phyloP scores from a whole-genome alignment of 2,329 filamentous ascomycete species.

The Pestalotiopsis sp. region DNA sequence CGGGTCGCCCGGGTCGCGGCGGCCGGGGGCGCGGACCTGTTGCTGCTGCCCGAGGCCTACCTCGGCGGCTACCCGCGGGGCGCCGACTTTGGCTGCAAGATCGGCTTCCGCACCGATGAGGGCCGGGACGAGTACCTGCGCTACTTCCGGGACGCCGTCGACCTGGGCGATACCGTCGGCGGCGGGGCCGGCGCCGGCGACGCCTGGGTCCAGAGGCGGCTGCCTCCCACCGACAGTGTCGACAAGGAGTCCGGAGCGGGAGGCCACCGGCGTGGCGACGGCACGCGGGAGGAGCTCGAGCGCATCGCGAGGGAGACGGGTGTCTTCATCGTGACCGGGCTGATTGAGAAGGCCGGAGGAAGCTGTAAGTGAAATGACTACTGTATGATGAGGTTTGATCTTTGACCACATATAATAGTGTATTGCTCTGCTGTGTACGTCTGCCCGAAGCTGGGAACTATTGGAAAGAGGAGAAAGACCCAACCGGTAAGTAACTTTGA shows the following conservation, averaged over 20 bases:
- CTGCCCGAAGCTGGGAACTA: constrained; percentile 69
- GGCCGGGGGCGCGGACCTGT: constrained; percentile 58
- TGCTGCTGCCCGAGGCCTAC: constrained; percentile 91
- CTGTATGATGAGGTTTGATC: background rate
- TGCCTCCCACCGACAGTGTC: constrained; percentile 40
- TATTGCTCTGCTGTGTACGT: constrained; percentile 87
- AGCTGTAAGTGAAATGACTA: constrained; percentile 51
- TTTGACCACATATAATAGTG: background rate
- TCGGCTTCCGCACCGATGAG: constrained; percentile 70
- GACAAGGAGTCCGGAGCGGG: constrained; percentile 40
- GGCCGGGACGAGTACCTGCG: constrained; percentile 81
- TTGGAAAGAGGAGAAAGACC: constrained; percentile 89
- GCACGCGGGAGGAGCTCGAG: constrained; percentile 81
- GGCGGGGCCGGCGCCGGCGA: constrained; percentile 68
- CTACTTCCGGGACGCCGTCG: constrained; percentile 79
- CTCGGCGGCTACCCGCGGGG: constrained; percentile 90
- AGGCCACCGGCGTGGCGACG: constrained; percentile 62
- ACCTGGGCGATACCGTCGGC: constrained; percentile 77
- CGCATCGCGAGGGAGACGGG: constrained; percentile 74
- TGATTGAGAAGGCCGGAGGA: constrained; percentile 80
- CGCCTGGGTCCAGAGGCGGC: constrained; percentile 68
- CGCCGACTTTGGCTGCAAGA: constrained; percentile 72
- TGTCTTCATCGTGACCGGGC: constrained; percentile 79
- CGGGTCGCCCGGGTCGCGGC: constrained; percentile 66
- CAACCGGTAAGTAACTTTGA: constrained; percentile 68